Percentiles rank a stretch among this genome's conserved stretches.
Evolutionary conservation across 163 green algal species (phyloP).

Genomic region (Scenedesmus sp.): DNA sequence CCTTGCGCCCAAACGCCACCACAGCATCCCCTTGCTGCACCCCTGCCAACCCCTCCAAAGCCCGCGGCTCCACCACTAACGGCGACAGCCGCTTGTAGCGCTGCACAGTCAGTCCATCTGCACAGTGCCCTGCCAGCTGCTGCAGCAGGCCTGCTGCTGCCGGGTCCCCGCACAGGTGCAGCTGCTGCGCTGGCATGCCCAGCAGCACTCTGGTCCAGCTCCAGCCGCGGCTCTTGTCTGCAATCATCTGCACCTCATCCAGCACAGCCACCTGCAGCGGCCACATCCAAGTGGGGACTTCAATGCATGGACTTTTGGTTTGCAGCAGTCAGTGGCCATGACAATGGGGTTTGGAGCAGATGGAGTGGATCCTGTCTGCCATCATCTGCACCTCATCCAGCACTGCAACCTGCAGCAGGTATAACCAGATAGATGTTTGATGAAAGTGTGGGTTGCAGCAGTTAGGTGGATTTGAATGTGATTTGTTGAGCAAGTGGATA

Average conservation of each 20-base stretch:
- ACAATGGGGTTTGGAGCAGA: too few species aligned
- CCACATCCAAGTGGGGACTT: too few species aligned
- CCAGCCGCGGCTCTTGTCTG: slow-evolving; percentile 84
- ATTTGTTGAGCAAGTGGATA: too few species aligned
- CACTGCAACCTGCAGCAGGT: not conserved
- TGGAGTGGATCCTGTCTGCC: slow-evolving; percentile 63
- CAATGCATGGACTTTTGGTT: too few species aligned
- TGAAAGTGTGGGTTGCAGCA: not conserved
- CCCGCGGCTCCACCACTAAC: slow-evolving; percentile 73
- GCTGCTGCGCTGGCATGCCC: slow-evolving; percentile 84
- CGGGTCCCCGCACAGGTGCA: slow-evolving; percentile 92
- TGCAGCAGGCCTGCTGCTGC: slow-evolving; percentile 80
- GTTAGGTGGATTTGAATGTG: not conserved
- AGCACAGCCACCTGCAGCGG: slow-evolving; percentile 81
- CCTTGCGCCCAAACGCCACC: slow-evolving; percentile 89
- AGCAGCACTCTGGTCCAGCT: slow-evolving; percentile 93
- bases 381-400: slow-evolving; percentile 96
- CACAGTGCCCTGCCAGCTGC: slow-evolving; percentile 78
- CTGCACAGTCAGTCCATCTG: slow-evolving; percentile 68
- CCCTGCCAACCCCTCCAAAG: slow-evolving; percentile 66
- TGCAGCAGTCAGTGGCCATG: not conserved
- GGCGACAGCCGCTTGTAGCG: slow-evolving; percentile 87
- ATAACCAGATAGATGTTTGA: not conserved
- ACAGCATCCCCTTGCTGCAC: slow-evolving; percentile 92
- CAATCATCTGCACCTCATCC: slow-evolving; percentile 95